These are phyloP conservation scores for Kwoniella europaea DNA, from an alignment of 768 basidiomycete species.

Conservation along the genomic window DNA sequence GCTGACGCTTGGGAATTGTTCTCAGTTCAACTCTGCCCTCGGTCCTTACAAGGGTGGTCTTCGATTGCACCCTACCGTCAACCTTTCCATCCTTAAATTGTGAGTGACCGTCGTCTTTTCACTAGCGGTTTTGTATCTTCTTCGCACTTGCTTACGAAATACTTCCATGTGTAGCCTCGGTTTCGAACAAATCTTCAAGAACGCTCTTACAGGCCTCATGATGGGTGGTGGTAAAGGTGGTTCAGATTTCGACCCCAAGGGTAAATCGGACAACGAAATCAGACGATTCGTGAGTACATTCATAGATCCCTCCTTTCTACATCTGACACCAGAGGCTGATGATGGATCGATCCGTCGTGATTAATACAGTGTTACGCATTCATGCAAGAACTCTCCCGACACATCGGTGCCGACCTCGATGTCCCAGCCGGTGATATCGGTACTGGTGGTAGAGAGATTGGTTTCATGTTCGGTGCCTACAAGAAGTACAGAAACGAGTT, in stretches of 20 bases:
- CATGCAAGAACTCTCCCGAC: conserved; percentile 74
- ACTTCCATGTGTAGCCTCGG: conserved; percentile 62
- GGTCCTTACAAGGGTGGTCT: conserved; percentile 81
- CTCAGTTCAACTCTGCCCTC: conserved; percentile 74
- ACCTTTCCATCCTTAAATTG: conserved; percentile 81
- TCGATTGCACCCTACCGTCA: conserved; percentile 77
- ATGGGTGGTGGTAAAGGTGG: conserved; percentile 84
- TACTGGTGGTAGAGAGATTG: conserved; percentile 75
- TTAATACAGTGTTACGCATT: conserved; percentile 61
- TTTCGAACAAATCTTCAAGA: conserved; percentile 81
- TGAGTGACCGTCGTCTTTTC: conserved; percentile 31
- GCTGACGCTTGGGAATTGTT: background rate
- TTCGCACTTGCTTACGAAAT: background rate
- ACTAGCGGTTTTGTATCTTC: background rate
- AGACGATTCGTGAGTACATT: conserved; percentile 64
- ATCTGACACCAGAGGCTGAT: no score
- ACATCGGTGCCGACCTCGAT: conserved; percentile 75
- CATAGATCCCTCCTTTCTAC: background rate
- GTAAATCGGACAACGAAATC: conserved; percentile 75
- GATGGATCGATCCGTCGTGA: no score
- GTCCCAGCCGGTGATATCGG: conserved; percentile 73
- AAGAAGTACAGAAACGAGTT: conserved; percentile 75
- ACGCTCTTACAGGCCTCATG: conserved; percentile 74
- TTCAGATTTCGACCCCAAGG: conserved; percentile 80
- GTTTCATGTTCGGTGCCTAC: conserved; percentile 78